Percentiles rank a stretch among this genome's conserved stretches.
These are phyloP conservation scores for Phytophthora pistaciae DNA, from an alignment of 352 stramenopile genomes.

Conservation along the genomic window DNA sequence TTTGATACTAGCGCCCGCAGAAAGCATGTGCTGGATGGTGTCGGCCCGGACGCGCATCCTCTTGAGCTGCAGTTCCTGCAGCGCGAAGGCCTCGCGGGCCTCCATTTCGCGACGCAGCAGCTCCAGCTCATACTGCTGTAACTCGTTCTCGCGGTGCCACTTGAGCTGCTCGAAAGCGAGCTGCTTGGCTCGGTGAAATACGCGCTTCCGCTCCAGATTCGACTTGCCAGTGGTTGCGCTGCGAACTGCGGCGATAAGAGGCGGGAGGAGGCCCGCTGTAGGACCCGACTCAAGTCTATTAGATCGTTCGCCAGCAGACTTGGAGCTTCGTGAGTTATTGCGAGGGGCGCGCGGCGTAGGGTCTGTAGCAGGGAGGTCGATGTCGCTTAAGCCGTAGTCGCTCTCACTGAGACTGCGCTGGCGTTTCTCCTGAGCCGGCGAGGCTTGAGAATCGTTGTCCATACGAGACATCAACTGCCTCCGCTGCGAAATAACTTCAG, in stretches of 20 bases:
- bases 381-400: conserved; percentile 15
- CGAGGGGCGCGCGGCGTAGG: neutral
- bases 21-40: conserved; percentile 32
- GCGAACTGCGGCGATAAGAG: conserved; percentile 5
- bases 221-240: neutral
- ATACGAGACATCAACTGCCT: conserved; percentile 24
- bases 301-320: neutral
- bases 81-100: conserved; percentile 19
- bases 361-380: conserved; percentile 1
- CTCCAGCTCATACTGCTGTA: conserved; percentile 28
- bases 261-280: conserved; percentile 15
- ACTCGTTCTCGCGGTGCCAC: conserved; percentile 29
- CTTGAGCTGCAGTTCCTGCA: conserved; percentile 27
- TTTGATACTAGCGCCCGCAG: conserved; percentile 12
- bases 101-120: conserved; percentile 38
- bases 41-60: conserved; percentile 30
- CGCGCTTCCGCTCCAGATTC: conserved; percentile 30
- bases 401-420: conserved; percentile 18
- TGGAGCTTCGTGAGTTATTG: neutral
- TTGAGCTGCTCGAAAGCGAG: conserved; percentile 39
- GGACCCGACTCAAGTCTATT: neutral
- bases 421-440: neutral
- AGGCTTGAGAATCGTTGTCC: conserved; percentile 1
- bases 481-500: conserved; percentile 29
- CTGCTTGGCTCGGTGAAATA: conserved; percentile 27